Percentiles rank a stretch among this genome's conserved stretches.
phyloP scores from a whole-genome alignment of 2,329 filamentous ascomycete genomes.

The Arthroderma sp. region DNA sequence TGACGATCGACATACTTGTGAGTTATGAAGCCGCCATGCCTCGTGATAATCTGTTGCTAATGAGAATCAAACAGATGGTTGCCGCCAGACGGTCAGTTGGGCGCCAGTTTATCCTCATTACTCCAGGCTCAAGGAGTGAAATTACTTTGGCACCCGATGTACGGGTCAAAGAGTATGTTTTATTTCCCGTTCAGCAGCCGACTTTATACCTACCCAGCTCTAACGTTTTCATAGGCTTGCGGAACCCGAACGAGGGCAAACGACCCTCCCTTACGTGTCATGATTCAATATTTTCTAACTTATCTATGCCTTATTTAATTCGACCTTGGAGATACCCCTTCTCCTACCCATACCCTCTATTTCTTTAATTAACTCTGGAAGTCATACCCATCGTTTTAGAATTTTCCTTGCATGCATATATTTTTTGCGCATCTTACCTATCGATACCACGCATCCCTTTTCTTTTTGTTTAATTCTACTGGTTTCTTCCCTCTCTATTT shows the following conservation, averaged over 20 bases:
- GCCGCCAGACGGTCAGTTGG: conserved; percentile 78
- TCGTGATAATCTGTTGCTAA: background rate
- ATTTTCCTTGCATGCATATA: too few species aligned
- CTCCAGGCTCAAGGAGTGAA: conserved; percentile 64
- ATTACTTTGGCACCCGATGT: conserved; percentile 34
- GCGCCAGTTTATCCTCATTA: conserved; percentile 91
- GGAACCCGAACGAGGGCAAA: conserved; percentile 33
- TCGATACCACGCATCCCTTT: too few species aligned
- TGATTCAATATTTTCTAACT: too few species aligned
- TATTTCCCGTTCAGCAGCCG: conserved; percentile 2
- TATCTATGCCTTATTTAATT: too few species aligned
- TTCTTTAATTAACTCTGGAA: too few species aligned
- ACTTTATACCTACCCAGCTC: background rate
- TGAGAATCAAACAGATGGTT: conserved; percentile 45
- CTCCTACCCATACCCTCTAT: too few species aligned
- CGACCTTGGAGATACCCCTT: too few species aligned
- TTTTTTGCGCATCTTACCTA: too few species aligned
- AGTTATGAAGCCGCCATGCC: conserved; percentile 23
- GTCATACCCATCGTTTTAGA: too few species aligned
- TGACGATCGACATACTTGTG: conserved; percentile 88
- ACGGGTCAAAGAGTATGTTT: conserved; percentile 30
- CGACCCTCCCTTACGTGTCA: conserved; percentile 22
- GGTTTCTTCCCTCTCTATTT: too few species aligned
- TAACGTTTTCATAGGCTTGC: conserved; percentile 22
- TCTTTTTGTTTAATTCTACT: too few species aligned